Evolutionary conservation across 192 early-diverging fungal genomes (phyloP).

Genomic region (Coemansia sp.): DNA sequence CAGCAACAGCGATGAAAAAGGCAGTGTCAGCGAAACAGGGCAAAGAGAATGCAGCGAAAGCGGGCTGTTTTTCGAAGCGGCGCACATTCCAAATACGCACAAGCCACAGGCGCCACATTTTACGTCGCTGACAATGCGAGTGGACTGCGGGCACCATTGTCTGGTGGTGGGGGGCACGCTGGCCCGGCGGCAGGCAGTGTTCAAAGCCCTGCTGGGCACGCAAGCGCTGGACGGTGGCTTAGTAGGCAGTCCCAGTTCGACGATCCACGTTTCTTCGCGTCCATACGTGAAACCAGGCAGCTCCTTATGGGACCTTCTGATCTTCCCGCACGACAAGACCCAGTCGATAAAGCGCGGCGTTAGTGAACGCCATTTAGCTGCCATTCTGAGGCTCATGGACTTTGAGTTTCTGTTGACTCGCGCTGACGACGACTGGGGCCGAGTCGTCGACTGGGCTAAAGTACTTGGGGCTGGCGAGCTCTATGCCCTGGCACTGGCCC

Average conservation of each 20-base stretch:
- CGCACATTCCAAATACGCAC: background rate
- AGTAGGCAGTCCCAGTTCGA: constrained; percentile 4
- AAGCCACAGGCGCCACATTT: constrained; percentile 18
- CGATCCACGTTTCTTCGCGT: constrained; percentile 7
- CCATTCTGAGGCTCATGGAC: constrained; percentile 32
- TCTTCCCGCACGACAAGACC: constrained; percentile 50
- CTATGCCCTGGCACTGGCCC: constrained; percentile 31
- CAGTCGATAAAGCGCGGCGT: constrained; percentile 37
- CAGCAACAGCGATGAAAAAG: background rate
- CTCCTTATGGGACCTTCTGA: constrained; percentile 49
- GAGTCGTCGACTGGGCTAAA: constrained; percentile 42
- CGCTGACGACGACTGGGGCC: constrained; percentile 43
- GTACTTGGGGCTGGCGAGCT: constrained; percentile 31
- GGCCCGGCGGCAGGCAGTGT: constrained; percentile 22
- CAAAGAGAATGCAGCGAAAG: constrained; percentile 14
- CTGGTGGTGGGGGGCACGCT: constrained; percentile 30
- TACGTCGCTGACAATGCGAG: constrained; percentile 22
- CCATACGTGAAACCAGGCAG: constrained; percentile 39
- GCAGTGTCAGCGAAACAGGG: background rate
- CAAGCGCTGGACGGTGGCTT: constrained; percentile 12
- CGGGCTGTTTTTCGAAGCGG: constrained; percentile 14
- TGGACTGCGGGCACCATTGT: constrained; percentile 36
- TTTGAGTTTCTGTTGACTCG: constrained; percentile 32
- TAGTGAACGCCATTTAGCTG: constrained; percentile 34
- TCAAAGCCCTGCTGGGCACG: constrained; percentile 21